Base-by-base conservation (phyloP, 352 stramenopile species). In the Phytophthora tentaculata region DNA sequence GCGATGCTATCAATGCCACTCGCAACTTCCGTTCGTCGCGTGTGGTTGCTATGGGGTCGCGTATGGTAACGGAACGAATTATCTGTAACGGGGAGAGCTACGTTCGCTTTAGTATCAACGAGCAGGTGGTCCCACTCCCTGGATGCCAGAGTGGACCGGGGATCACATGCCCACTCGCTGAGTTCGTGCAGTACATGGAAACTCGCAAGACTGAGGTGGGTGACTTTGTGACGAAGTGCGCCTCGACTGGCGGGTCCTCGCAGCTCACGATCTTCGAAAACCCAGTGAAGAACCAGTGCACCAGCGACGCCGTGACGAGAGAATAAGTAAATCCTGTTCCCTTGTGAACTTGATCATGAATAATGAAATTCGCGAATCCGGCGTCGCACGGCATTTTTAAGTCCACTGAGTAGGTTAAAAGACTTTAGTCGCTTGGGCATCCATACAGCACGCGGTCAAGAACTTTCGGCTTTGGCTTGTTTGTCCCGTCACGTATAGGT, bases 51-150 rank as follows among this genome's bases (percentile, higher is more conserved):
- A 88, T 88, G 79, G 79, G 79, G 19, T 65, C 79, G 19, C 79
- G 70, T 9, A 43, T 86, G 17, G 54, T 81, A 28, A 88, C 79
- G 9, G 79, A 88, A 53, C 77, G 79, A 5, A 67, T 88, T 55
- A 81, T 64, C 20, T 88, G 80, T 43, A 61, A 61, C 28, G 23
- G 37, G 5, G 62, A 84, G 29, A 66, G 70, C 49, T 88, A 73
- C 61, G 75, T 86, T 24, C 80, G 77, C 61, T 73, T 85, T 43
- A 74, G 53, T n/a, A 71, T 86, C 48, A 88, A 86, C 59, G 75
- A 84, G 23, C 77, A 81, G 26, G 65, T 80, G n/a, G 72, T 83
- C 17, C 66, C 77, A n/a, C 69, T 85, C 16, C 57, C 58, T 0
- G 73, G 60, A 28, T 88, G 77, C 63, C 67, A 84, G 57, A 77